A percentile compares a stretch with the other conserved stretches of the same genome.
Conservation (phyloP, 352 stramenopile species). For the Phytophthora idaei region DNA sequence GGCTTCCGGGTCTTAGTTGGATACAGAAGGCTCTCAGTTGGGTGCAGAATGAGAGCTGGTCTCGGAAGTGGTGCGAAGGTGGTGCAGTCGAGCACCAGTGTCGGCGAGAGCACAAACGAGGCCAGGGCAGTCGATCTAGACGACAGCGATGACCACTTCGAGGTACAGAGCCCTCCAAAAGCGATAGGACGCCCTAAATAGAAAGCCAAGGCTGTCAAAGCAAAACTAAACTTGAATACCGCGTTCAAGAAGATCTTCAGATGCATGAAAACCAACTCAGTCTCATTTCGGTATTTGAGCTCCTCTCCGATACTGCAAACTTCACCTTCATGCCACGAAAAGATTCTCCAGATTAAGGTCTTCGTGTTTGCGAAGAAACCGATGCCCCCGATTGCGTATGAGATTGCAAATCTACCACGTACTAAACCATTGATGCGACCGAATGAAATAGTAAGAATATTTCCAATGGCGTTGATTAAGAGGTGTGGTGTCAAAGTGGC, state of each 20-base stretch:
- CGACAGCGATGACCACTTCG: too few relatives aligned
- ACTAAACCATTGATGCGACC: background rate
- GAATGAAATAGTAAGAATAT: conserved; percentile 1
- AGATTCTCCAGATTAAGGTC: background rate
- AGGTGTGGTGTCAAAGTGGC: conserved; percentile 5
- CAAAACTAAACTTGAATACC: background rate
- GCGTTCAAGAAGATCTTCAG: background rate
- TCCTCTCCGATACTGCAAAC: background rate
- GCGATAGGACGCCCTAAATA: too few relatives aligned
- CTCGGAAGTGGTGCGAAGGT: too few relatives aligned
- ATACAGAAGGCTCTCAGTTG: too few relatives aligned
- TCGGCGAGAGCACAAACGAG: too few relatives aligned
- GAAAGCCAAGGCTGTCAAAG: too few relatives aligned
- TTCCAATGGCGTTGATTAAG: conserved; percentile 4
- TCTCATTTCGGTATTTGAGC: background rate
- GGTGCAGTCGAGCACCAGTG: too few relatives aligned
- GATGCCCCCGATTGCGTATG: background rate
- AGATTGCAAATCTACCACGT: background rate
- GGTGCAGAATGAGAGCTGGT: too few relatives aligned
- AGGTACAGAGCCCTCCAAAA: too few relatives aligned
- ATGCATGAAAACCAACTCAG: background rate
- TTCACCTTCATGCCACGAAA: background rate
- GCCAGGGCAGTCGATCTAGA: too few relatives aligned
- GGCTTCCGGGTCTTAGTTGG: too few relatives aligned
- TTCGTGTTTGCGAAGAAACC: background rate